A percentile compares a stretch with the other conserved stretches of the same genome.
These are phyloP conservation scores for Penicillium hordei DNA, from an alignment of 2,329 filamentous ascomycete species.

Conservation along the genomic window DNA sequence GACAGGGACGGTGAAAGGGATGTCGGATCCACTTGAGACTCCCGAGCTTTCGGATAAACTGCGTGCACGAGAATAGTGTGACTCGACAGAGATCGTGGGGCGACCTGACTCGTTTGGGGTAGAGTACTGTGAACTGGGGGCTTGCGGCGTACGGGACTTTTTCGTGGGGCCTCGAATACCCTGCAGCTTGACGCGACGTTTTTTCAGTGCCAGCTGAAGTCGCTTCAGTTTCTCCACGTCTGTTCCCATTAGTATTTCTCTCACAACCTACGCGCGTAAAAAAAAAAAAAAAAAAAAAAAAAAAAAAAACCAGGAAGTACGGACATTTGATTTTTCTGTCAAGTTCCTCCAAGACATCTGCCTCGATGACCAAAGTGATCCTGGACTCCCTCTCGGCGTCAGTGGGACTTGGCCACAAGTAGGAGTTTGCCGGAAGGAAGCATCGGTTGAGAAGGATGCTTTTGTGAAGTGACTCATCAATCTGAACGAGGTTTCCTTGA, in stretches of 20 bases:
- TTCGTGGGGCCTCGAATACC: not conserved
- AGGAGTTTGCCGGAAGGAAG: not conserved
- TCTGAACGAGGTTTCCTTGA: not conserved
- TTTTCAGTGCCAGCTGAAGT: slow-evolving; percentile 8
- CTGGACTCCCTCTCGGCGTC: not conserved
- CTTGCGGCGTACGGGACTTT: not conserved
- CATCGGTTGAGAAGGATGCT: slow-evolving; percentile 2
- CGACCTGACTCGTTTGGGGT: not conserved
- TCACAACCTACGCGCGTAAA: not conserved
- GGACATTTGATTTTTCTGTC: not conserved
- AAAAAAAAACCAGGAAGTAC: not conserved
- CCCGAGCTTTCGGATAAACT: slow-evolving; percentile 1
- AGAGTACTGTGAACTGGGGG: not conserved
- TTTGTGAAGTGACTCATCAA: slow-evolving; percentile 4
- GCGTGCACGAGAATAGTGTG: not conserved
- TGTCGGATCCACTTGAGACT: slow-evolving; percentile 1
- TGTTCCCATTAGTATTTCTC: not conserved
- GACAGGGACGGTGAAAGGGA: not conserved
- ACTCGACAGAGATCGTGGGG: not conserved
- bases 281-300: too few relatives aligned
- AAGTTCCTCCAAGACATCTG: not conserved
- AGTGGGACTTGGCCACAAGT: not conserved
- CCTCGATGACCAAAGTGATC: slow-evolving; percentile 1
- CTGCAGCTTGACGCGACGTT: not conserved
- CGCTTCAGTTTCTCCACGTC: slow-evolving; percentile 5